Conservation (phyloP, 257 asterid genomes). For the Solanum clarkiae region DNA sequence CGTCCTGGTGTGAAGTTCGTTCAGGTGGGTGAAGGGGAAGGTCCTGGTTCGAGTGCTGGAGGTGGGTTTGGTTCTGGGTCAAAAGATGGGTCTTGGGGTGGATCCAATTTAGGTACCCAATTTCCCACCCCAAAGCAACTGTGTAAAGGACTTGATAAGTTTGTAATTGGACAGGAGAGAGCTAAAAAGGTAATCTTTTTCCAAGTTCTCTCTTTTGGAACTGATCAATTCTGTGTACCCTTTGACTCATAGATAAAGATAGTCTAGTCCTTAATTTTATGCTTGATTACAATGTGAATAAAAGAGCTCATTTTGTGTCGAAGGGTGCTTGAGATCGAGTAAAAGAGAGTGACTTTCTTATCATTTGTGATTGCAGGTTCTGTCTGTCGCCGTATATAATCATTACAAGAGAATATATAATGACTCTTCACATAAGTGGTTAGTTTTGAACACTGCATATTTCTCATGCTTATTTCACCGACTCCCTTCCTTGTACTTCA, state of each 20-base stretch:
- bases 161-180: conserved; percentile 93
- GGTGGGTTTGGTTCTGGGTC: conserved; percentile 43
- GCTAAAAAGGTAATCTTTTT: conserved; percentile 70
- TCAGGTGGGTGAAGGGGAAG: conserved; percentile 42
- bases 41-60: conserved; percentile 36
- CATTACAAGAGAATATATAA: conserved; percentile 93
- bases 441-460: conserved; percentile 12
- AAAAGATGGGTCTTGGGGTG: conserved; percentile 81
- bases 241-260: background rate
- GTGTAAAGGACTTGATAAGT: conserved; percentile 91
- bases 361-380: conserved; percentile 44
- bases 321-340: background rate
- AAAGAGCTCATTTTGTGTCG: background rate
- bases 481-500: background rate
- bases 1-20: conserved; percentile 61
- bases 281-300: background rate
- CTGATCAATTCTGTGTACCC: background rate
- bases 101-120: conserved; percentile 61
- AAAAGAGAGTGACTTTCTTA: background rate
- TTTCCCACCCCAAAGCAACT: conserved; percentile 96
- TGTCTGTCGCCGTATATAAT: conserved; percentile 94
- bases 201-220: background rate
- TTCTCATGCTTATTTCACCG: background rate
- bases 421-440: conserved; percentile 71
- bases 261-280: background rate